phyloP scores from a whole-genome alignment of 257 asterid species.

The Primulina eburnea region DNA sequence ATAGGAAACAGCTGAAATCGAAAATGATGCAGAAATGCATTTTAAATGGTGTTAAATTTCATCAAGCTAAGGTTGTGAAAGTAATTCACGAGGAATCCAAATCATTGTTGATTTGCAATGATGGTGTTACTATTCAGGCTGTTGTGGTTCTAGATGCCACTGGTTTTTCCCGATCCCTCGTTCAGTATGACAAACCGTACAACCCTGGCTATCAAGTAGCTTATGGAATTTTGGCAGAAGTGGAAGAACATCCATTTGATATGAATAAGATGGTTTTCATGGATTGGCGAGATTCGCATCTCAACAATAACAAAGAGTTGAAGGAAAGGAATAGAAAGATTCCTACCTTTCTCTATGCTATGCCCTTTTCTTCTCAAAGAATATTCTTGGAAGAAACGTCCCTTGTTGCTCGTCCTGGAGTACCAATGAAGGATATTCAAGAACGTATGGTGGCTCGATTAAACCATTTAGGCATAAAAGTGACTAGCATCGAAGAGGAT shows the following conservation, averaged over 20 bases:
- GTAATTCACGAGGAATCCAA: conserved; percentile 85
- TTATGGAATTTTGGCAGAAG: conserved; percentile 92
- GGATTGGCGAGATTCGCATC: conserved; percentile 98
- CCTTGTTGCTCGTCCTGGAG: conserved; percentile 95
- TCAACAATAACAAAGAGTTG: conserved; percentile 47
- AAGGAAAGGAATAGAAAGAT: conserved; percentile 64
- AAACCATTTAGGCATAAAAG: conserved; percentile 77
- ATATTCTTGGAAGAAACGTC: conserved; percentile 97
- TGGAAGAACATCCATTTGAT: conserved; percentile 88
- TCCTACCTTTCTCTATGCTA: conserved; percentile 91
- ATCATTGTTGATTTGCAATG: conserved; percentile 76
- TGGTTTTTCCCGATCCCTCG: conserved; percentile 83
- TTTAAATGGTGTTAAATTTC: conserved; percentile 83
- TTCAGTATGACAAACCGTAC: conserved; percentile 86
- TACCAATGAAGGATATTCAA: conserved; percentile 77
- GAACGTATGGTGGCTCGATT: conserved; percentile 91
- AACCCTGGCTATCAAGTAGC: conserved; percentile 99
- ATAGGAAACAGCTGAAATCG: conserved; percentile 77
- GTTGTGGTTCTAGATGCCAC: conserved; percentile 96
- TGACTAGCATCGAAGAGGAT: conserved; percentile 87
- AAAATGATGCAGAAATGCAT: conserved; percentile 98
- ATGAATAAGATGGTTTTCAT: conserved; percentile 88
- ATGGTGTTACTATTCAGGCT: conserved; percentile 86
- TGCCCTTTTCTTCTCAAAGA: conserved; percentile 84
- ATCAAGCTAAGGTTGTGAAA: conserved; percentile 88